Conservation (phyloP, 192 early-diverging fungal genomes). For the Umbelopsis vinacea region DNA sequence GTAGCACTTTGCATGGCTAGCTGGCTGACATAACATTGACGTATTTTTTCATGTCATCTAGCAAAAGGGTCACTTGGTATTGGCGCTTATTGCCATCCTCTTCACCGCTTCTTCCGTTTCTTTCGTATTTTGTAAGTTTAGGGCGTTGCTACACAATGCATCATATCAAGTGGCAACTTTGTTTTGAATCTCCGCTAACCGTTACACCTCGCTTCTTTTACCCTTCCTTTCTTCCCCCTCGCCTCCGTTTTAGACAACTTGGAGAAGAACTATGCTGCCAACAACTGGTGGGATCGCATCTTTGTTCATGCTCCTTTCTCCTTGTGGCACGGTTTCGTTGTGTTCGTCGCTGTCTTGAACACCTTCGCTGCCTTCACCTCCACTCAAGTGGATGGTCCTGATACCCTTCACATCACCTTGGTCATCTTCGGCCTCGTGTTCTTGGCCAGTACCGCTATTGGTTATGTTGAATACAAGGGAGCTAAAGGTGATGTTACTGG, state of each 20-base stretch:
- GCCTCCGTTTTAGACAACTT: constrained; percentile 41
- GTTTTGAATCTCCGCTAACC: not conserved
- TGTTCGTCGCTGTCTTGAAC: constrained; percentile 62
- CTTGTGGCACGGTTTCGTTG: constrained; percentile 69
- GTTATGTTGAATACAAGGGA: constrained; percentile 64
- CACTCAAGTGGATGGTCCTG: constrained; percentile 42
- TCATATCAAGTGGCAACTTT: not conserved
- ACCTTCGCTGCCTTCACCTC: constrained; percentile 62
- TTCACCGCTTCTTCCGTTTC: constrained; percentile 62
- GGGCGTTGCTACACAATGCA: not conserved
- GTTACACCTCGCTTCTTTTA: constrained; percentile 14
- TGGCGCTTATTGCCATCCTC: constrained; percentile 59
- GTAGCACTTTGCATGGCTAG: not conserved
- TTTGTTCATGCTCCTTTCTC: constrained; percentile 73
- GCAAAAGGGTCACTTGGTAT: constrained; percentile 52
- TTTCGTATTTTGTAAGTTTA: constrained; percentile 54
- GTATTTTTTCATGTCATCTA: constrained; percentile 14
- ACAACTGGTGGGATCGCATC: constrained; percentile 44
- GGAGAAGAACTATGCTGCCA: constrained; percentile 38
- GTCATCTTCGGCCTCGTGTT: constrained; percentile 55
- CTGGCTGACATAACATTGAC: not conserved
- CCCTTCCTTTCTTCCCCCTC: not conserved
- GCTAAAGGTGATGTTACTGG: constrained; percentile 65
- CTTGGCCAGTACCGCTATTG: constrained; percentile 59
- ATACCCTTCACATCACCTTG: constrained; percentile 47